These are phyloP conservation scores for Heracleum sosnowskyi DNA, from an alignment of 129 eudicot species.

Conservation along the genomic window DNA sequence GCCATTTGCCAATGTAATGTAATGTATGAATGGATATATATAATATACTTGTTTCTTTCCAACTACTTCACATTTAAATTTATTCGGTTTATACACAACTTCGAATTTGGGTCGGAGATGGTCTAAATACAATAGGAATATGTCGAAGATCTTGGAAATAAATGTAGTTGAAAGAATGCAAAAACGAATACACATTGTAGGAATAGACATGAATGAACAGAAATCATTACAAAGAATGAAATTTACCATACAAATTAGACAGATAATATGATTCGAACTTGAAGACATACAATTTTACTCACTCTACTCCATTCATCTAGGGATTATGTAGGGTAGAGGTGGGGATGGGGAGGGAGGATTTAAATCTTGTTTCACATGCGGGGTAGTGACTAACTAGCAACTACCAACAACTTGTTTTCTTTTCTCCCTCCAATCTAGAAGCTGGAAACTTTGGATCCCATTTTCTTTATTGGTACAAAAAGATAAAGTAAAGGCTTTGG, in stretches of 20 bases:
- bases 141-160: neutral
- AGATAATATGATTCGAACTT: neutral
- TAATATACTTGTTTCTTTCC: neutral
- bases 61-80: no score
- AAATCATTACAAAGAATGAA: neutral
- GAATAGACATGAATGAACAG: neutral
- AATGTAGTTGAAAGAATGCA: neutral
- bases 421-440: constrained; percentile 8
- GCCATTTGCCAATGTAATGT: constrained; percentile 2
- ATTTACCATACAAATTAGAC: neutral
- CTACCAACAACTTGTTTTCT: neutral
- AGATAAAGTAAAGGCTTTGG: constrained; percentile 5
- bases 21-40: neutral
- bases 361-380: neutral
- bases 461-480: neutral
- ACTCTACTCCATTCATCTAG: neutral
- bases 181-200: neutral
- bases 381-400: neutral
- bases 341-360: no score
- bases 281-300: neutral
- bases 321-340: neutral
- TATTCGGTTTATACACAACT: no score
- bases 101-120: neutral
- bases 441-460: constrained; percentile 5
- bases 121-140: rapidly evolving